Evolutionary conservation across 2,329 filamentous ascomycete genomes (phyloP).

Genomic region (Ramularia collo-cygni): DNA sequence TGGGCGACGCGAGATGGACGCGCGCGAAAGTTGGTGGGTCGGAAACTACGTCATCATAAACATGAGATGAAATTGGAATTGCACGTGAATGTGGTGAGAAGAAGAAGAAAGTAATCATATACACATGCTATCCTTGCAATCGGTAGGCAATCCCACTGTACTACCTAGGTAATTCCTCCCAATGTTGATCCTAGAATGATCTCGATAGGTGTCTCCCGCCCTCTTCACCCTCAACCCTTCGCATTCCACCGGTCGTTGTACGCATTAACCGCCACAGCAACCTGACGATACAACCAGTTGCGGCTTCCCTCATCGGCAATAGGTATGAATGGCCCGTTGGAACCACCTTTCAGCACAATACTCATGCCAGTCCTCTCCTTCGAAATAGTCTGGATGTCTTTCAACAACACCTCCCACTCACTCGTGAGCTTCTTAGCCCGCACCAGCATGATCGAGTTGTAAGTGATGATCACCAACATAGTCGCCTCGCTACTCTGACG

Average conservation of each 20-base stretch:
- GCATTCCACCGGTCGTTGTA: slow-evolving; percentile 62
- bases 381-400: slow-evolving; percentile 92
- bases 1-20: no score
- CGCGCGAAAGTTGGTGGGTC: no score
- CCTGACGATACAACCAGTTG: slow-evolving; percentile 61
- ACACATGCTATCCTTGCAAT: no score
- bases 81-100: no score
- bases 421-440: slow-evolving; percentile 75
- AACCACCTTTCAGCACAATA: slow-evolving; percentile 78
- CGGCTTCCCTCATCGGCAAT: slow-evolving; percentile 75
- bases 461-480: slow-evolving; percentile 63
- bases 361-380: slow-evolving; percentile 95
- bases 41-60: no score
- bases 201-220: no score
- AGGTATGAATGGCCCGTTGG: slow-evolving; percentile 90
- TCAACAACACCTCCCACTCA: slow-evolving; percentile 94
- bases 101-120: no score
- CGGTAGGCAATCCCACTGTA: no score
- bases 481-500: slow-evolving; percentile 25
- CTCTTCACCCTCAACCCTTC: slow-evolving; percentile 42
- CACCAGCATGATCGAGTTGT: slow-evolving; percentile 76
- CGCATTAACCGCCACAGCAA: slow-evolving; percentile 60
- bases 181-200: no score
- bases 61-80: no score
- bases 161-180: no score